Evolutionary conservation across 768 basidiomycete species (phyloP).

Genomic region (Psilocybe azurescens): DNA sequence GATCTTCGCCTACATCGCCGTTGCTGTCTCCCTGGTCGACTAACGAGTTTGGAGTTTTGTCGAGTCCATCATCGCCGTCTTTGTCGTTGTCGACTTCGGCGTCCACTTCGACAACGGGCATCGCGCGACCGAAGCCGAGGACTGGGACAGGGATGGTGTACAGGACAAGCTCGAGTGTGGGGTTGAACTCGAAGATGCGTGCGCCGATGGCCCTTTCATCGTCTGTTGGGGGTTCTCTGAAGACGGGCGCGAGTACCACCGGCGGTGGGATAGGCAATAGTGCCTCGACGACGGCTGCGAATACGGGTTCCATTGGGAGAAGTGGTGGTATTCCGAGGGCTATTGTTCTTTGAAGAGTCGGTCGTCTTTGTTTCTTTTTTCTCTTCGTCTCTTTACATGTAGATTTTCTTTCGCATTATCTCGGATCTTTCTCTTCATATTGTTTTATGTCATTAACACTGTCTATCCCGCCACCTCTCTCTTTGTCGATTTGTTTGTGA

Average conservation of each 20-base stretch:
- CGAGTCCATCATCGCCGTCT: slow-evolving; percentile 1
- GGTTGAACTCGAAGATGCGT: slow-evolving; percentile 20
- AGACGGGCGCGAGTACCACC: background rate
- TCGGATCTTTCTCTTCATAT: background rate
- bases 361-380: background rate
- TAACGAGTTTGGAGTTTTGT: background rate
- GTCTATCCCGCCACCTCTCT: background rate
- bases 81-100: slow-evolving; percentile 3
- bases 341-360: slow-evolving; percentile 2
- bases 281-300: background rate
- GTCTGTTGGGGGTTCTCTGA: slow-evolving; percentile 3
- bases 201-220: slow-evolving; percentile 25
- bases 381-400: background rate
- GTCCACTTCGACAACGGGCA: slow-evolving; percentile 9
- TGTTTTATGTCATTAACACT: background rate
- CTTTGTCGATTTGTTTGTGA: background rate
- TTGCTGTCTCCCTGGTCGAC: slow-evolving; percentile 6
- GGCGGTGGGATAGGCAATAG: background rate
- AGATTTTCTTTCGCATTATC: background rate
- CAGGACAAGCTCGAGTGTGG: slow-evolving; percentile 39
- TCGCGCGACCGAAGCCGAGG: slow-evolving; percentile 51
- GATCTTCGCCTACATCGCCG: slow-evolving; percentile 13
- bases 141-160: slow-evolving; percentile 78
- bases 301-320: background rate
- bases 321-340: slow-evolving; percentile 4